Base-by-base conservation (phyloP, 2,329 filamentous ascomycete genomes). In the Nigrograna mackinnonii region DNA sequence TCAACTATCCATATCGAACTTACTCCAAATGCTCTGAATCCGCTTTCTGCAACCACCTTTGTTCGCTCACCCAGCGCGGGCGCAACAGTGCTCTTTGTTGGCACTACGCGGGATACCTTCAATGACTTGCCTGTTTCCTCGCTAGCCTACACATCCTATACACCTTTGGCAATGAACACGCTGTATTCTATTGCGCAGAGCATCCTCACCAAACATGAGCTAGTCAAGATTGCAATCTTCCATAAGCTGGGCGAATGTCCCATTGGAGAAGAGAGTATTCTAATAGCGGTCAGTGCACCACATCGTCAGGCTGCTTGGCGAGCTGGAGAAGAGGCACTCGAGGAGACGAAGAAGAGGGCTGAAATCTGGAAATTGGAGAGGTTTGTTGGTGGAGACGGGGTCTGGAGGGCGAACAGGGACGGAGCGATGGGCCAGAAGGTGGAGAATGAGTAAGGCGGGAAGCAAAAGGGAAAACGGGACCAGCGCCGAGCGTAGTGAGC, bases 291-390 rank as follows among this genome's bases (percentile, higher is more conserved):
- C 4, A 91, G 88, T 32, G 80, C 89, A 20, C 83, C 87, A 24
- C 94, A 97, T 72, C 78, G 94, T 6, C 81, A 87, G 55, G 88
- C 87, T 12, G 91, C 89, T 4, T 99, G 92, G 92, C 73, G 75
- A 56, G 92, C 87, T 0, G 92, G 89, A 0, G 92, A 97, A 73
- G 89, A 95, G 71, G 87, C 91, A 22, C 72, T 97, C 44, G 92
- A 97, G 73, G 75, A 82, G 64, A 90, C 89, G 62, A 99, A 97
- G 74, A 82, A 80, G 41, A 83, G 79, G 52, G 89, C 89, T n/a
- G 94, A 99, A 74, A 85, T 99, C 31, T 96, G 92, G 92, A 96
- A 96, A 73, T 76, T 84, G 52, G 92, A 97, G 73, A 87, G 90
- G 66, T 96, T 96, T 75, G 83, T 80, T 34, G 86, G 80, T 1